phyloP scores from a whole-genome alignment of 768 basidiomycete species.

The Thelephora ganbajun region DNA sequence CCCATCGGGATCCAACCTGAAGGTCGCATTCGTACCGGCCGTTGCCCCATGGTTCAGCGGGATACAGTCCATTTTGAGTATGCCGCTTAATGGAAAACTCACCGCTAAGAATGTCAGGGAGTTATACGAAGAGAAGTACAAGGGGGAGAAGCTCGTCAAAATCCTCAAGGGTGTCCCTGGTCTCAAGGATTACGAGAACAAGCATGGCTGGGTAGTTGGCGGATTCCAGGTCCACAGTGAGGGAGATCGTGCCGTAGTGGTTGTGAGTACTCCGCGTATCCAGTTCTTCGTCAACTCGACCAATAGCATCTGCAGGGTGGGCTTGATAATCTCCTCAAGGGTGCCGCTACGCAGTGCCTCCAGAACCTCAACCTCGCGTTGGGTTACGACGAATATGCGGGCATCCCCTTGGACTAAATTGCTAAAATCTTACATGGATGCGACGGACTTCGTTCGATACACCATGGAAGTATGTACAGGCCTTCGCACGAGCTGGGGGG shows the following conservation, averaged over 20 bases:
- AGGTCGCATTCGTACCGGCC: slow-evolving; percentile 74
- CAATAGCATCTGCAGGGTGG: slow-evolving; percentile 50
- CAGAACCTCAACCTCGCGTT: slow-evolving; percentile 90
- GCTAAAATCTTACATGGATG: no score
- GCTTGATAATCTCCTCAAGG: slow-evolving; percentile 92
- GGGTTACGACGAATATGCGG: slow-evolving; percentile 74
- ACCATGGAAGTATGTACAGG: no score
- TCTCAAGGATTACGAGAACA: slow-evolving; percentile 60
- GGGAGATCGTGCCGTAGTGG: slow-evolving; percentile 87
- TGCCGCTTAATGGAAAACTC: slow-evolving; percentile 58
- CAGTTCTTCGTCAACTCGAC: neutral
- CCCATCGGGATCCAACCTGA: slow-evolving; percentile 21
- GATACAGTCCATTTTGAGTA: slow-evolving; percentile 76
- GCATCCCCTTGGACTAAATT: slow-evolving; percentile 38
- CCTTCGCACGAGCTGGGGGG: no score
- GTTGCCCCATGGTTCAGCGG: slow-evolving; percentile 96
- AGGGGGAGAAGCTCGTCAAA: slow-evolving; percentile 55
- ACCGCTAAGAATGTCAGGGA: slow-evolving; percentile 57
- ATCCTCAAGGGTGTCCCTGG: slow-evolving; percentile 59
- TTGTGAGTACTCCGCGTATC: slow-evolving; percentile 35
- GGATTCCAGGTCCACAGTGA: slow-evolving; percentile 88
- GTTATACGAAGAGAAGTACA: slow-evolving; percentile 71
- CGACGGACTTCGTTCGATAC: no score
- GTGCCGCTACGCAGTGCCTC: slow-evolving; percentile 96
- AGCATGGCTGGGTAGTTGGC: slow-evolving; percentile 84